These are phyloP conservation scores for Melastoma malabathricum DNA, from an alignment of 345 rosid species.

Conservation along the genomic window DNA sequence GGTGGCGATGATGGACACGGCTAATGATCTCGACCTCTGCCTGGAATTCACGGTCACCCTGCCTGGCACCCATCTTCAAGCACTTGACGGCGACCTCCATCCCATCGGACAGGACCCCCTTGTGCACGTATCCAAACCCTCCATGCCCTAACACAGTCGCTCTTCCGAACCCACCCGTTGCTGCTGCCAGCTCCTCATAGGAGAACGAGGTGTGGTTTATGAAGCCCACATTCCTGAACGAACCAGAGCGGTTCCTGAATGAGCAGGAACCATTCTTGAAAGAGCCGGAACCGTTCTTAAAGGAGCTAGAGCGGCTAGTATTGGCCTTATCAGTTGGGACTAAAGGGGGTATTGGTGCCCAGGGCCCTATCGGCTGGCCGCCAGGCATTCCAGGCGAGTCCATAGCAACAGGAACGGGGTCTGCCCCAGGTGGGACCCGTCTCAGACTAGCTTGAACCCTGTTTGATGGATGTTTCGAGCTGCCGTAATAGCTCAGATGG, in stretches of 20 bases:
- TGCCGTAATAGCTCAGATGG: no score
- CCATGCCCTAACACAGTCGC: slow-evolving; percentile 66
- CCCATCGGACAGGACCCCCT: slow-evolving; percentile 52
- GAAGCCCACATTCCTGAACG: slow-evolving; percentile 21
- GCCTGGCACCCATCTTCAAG: slow-evolving; percentile 76
- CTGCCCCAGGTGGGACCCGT: no score
- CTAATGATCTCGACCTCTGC: slow-evolving; percentile 93
- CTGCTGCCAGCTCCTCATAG: slow-evolving; percentile 60
- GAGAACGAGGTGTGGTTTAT: slow-evolving; percentile 47
- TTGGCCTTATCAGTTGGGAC: slow-evolving; percentile 20
- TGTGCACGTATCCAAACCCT: slow-evolving; percentile 84
- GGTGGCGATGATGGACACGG: slow-evolving; percentile 89
- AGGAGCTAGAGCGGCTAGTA: slow-evolving; percentile 4
- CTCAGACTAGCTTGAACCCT: no score
- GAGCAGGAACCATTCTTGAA: no score
- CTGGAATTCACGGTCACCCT: slow-evolving; percentile 79
- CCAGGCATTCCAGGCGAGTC: no score
- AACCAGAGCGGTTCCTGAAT: slow-evolving; percentile 7
- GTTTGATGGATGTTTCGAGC: no score
- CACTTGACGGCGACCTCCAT: slow-evolving; percentile 83
- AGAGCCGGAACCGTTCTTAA: no score
- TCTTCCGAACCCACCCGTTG: slow-evolving; percentile 55
- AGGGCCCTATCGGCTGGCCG: no score
- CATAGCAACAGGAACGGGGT: no score
- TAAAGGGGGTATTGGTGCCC: neutral